A percentile compares a stretch with the other conserved stretches of the same genome.
Conservation (phyloP, 805 yeast genomes). For the Yarrowia sp. region DNA sequence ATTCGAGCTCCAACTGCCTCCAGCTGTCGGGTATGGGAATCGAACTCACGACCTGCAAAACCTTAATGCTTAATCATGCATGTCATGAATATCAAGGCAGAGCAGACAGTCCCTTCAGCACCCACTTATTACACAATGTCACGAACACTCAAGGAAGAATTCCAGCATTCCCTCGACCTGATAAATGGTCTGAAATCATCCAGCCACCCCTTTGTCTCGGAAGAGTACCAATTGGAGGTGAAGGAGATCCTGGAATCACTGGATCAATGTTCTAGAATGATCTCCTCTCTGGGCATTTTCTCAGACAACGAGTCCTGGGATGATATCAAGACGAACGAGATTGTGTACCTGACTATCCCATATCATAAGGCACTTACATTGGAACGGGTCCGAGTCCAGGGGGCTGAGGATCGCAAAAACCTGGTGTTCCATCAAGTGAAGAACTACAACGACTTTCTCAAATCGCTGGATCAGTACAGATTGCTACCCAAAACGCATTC, state of each 20-base stretch:
- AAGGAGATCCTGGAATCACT: conserved; percentile 44
- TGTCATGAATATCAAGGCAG: conserved; percentile 9
- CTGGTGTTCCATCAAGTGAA: conserved; percentile 27
- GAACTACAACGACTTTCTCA: conserved; percentile 34
- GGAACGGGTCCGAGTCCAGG: conserved; percentile 35
- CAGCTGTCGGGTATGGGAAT: not conserved
- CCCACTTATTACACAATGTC: not conserved
- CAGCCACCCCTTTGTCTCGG: conserved; percentile 6
- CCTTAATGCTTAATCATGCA: not conserved
- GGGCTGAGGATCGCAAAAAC: conserved; percentile 15
- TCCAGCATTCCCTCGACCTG: conserved; percentile 1
- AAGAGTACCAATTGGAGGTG: conserved; percentile 36
- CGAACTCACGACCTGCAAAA: not conserved
- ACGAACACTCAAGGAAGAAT: conserved; percentile 19
- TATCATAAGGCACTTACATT: conserved; percentile 53
- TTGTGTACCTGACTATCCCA: conserved; percentile 59
- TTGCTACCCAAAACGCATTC: conserved; percentile 30
- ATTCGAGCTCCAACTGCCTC: too few relatives aligned
- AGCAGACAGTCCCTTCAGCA: not conserved
- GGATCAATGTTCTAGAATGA: conserved; percentile 45
- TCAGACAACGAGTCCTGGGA: conserved; percentile 68
- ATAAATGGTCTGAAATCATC: not conserved
- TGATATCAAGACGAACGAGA: conserved; percentile 62
- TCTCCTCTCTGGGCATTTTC: conserved; percentile 56
- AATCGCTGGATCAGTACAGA: conserved; percentile 32